Base-by-base conservation (phyloP, 768 basidiomycete species). In the Xerocomus brunneocitrinus region DNA sequence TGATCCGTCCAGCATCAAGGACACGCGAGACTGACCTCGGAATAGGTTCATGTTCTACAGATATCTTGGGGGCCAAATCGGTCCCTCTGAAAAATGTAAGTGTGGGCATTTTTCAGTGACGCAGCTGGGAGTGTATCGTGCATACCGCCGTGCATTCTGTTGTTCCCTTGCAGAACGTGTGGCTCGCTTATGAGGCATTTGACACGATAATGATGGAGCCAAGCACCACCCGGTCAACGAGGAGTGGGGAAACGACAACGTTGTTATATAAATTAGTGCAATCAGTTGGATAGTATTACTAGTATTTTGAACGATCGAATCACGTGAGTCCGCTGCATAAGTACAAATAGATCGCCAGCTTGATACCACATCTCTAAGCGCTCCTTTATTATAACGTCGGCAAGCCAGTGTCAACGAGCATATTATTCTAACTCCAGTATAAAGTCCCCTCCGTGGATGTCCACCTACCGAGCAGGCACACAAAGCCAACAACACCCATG, bases 21-120 rank as follows among this genome's bases (percentile, higher is more conserved):
- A 89, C 76, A 13, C 89, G 80, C 34, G 78, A 67, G 14, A 78
- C 77, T 9, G 84, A 79, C 70, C 90, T 91, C 8, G 89, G 89
- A 19, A 91, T 75, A 4, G 75, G 71, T 60, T 91, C 89, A 43
- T 75, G 71, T 61, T 81, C 64, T 6, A 73, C 67, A 22, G 70
- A 61, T 58, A 71, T 73, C 54, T 58, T 64, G 16, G 82, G 84
- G 5, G 78, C 73, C 45, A 79, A 65, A 69, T 86, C 76, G 42
- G 70, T 57, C 49, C 76, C 76, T 61, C 84, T 86, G 60, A 4
- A 49, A 40, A 54, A 25, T 27, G 28, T 16, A 22, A 32, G 41
- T 42, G 5, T 16, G 14, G 19, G 12, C 24, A 10, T 41, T 43
- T 48, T 36, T 44, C 14, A 47, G 30, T 48, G 30, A 50, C 28